A percentile compares a stretch with the other conserved stretches of the same genome.
phyloP scores from a whole-genome alignment of 352 stramenopile genomes.

The Phytophthora ohioensis region DNA sequence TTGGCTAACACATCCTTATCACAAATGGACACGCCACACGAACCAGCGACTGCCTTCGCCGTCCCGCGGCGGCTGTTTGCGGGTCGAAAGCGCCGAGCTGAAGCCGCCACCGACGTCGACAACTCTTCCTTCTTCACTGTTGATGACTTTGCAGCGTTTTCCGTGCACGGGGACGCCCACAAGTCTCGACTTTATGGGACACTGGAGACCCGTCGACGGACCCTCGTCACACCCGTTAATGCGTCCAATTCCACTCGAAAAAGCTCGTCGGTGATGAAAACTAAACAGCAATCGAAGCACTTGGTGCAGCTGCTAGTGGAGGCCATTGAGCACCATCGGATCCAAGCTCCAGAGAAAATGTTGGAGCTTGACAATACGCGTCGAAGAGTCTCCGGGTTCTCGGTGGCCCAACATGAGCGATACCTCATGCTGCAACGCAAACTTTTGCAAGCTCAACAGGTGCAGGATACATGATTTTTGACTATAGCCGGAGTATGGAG shows the following conservation, averaged over 20 bases:
- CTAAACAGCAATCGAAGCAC: slow-evolving; percentile 35
- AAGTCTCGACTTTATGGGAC: slow-evolving; percentile 38
- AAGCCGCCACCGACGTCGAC: not conserved
- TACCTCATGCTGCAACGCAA: slow-evolving; percentile 64
- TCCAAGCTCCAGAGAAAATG: slow-evolving; percentile 25
- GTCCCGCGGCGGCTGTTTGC: slow-evolving; percentile 54
- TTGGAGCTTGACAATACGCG: slow-evolving; percentile 45
- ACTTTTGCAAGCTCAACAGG: slow-evolving; percentile 48
- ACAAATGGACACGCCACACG: slow-evolving; percentile 9
- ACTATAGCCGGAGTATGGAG: slow-evolving; percentile 24
- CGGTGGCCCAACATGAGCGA: slow-evolving; percentile 56
- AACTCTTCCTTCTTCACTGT: slow-evolving; percentile 44
- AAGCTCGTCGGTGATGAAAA: not conserved
- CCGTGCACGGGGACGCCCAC: slow-evolving; percentile 30
- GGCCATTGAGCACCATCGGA: slow-evolving; percentile 19
- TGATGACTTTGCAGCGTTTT: slow-evolving; percentile 51
- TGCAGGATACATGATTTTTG: slow-evolving; percentile 37
- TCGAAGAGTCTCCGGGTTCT: slow-evolving; percentile 58
- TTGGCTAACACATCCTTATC: no score
- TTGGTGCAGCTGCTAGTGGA: slow-evolving; percentile 48
- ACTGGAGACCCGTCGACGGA: slow-evolving; percentile 37
- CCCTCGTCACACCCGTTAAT: slow-evolving; percentile 24
- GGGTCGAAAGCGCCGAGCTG: slow-evolving; percentile 52
- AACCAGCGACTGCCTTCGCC: slow-evolving; percentile 41
- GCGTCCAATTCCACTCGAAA: not conserved